These are phyloP conservation scores for Leptographium flavum DNA, from an alignment of 2,329 filamentous ascomycete species.

Conservation along the genomic window DNA sequence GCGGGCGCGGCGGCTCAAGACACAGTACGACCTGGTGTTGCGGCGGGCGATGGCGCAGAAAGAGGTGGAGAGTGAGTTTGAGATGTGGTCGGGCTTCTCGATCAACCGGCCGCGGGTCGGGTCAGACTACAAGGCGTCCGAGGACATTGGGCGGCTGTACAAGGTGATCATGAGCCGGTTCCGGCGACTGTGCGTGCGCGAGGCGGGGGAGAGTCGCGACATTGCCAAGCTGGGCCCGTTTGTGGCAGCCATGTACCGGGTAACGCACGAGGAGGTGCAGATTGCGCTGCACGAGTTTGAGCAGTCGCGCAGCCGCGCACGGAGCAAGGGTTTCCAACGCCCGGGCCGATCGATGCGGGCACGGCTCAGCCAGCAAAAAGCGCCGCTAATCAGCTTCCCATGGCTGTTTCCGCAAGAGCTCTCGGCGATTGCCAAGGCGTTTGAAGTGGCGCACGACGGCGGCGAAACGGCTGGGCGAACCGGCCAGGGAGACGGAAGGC, in stretches of 20 bases:
- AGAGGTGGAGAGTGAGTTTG: slow-evolving; percentile 75
- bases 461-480: no score
- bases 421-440: slow-evolving; percentile 45
- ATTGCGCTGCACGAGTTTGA: slow-evolving; percentile 37
- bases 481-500: no score
- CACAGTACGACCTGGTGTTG: slow-evolving; percentile 62
- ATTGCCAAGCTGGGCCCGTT: slow-evolving; percentile 52
- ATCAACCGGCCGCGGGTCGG: slow-evolving; percentile 58
- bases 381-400: slow-evolving; percentile 84
- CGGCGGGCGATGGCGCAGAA: slow-evolving; percentile 73
- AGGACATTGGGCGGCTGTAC: slow-evolving; percentile 62
- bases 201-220: slow-evolving; percentile 42
- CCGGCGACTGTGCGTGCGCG: slow-evolving; percentile 48
- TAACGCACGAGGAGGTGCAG: slow-evolving; percentile 59
- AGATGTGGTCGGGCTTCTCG: slow-evolving; percentile 79
- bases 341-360: slow-evolving; percentile 17
- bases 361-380: slow-evolving; percentile 29
- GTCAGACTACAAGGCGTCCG: slow-evolving; percentile 73
- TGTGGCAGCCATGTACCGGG: slow-evolving; percentile 74
- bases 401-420: slow-evolving; percentile 75
- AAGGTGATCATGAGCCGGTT: slow-evolving; percentile 54
- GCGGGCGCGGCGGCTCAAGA: slow-evolving; percentile 53
- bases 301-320: not conserved
- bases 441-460: not conserved
- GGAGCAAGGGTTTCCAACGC: not conserved